Evolutionary conservation across 805 yeast species (phyloP), one percentile per base, ranked within the genome.

Genomic region (Candida vaughaniae): DNA sequence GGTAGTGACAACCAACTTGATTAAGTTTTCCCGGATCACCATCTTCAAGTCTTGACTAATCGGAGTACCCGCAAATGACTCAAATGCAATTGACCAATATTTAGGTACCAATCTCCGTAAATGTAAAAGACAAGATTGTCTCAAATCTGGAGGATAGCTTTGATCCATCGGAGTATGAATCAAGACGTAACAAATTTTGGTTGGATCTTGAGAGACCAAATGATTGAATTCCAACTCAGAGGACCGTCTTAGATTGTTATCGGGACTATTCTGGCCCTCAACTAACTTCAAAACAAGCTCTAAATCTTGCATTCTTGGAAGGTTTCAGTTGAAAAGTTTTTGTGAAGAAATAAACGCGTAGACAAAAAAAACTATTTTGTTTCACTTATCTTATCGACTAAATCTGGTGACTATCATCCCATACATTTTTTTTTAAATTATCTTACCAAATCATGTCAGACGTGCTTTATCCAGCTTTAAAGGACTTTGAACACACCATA

Each of bases 71-170:
- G 65, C 57, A 55, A 77, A 90, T 11, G 86, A 80, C 36, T 75
- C 80, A 56, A 89, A 88, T 0, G 85, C 95, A 6, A 89, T 76
- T 11, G 89, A 78, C 98, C 98, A 90, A 50, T 75, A 78, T 47
- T 70, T 63, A 0, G 89, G 84, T 1, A 86, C 82, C 12, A 82
- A 56, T 36, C 84, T 69, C 51, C 85, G 82, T 47, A 86, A 56
- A 43, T 84, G 80, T 22, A 87, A 61, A 26, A 89, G 57, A 11
- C 84, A 73, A 29, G 84, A 69, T 55, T 84, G 95, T 47, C 84
- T 66, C 0, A 69, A 14, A 4, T 71, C 56, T 2, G 70, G 34
- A 0, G 65, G 57, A 16, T 25, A 39, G 12, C 12, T 16, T 1
- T 51, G 17, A 3, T 46, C 47, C 1, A 46, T 32, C 35, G 81